Percentiles rank a stretch among this genome's conserved stretches.
Conservation (phyloP, 257 asterid species). For the Primulina tabacum region DNA sequence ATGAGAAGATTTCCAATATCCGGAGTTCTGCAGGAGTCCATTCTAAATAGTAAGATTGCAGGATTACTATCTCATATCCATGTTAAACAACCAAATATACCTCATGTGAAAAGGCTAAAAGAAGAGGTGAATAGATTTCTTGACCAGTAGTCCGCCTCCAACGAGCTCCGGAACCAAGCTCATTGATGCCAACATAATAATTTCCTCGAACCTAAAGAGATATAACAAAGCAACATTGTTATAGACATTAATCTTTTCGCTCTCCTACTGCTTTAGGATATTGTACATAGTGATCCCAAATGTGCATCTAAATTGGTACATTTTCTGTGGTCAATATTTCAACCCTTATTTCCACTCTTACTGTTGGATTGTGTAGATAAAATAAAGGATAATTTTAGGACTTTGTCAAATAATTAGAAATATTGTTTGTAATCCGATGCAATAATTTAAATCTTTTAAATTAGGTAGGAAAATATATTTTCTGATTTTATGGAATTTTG, state of each 20-base stretch:
- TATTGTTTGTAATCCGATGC: too few species aligned
- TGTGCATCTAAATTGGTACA: too few species aligned
- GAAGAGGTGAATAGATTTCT: constrained; percentile 83
- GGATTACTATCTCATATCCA: background rate
- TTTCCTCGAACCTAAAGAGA: constrained; percentile 67
- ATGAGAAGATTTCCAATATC: constrained; percentile 59
- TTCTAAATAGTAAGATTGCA: constrained; percentile 13
- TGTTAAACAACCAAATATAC: constrained; percentile 28
- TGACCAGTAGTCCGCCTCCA: constrained; percentile 87
- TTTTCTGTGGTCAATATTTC: too few species aligned
- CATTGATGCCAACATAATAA: constrained; percentile 51
- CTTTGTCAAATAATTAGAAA: too few species aligned
- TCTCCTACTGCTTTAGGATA: background rate
- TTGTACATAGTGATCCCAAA: too few species aligned
- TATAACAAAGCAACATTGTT: background rate
- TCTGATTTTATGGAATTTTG: too few species aligned
- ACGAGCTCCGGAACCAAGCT: constrained; percentile 62
- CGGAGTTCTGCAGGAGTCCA: constrained; percentile 43
- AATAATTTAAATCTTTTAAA: too few species aligned
- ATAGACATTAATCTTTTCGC: background rate
- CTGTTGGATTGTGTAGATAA: too few species aligned
- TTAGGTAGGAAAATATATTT: too few species aligned
- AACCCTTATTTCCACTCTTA: too few species aligned
- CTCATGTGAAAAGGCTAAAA: constrained; percentile 70
- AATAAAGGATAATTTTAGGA: too few species aligned